phyloP scores from a whole-genome alignment of 805 yeast species.

The Blastobotrys terrestris region DNA sequence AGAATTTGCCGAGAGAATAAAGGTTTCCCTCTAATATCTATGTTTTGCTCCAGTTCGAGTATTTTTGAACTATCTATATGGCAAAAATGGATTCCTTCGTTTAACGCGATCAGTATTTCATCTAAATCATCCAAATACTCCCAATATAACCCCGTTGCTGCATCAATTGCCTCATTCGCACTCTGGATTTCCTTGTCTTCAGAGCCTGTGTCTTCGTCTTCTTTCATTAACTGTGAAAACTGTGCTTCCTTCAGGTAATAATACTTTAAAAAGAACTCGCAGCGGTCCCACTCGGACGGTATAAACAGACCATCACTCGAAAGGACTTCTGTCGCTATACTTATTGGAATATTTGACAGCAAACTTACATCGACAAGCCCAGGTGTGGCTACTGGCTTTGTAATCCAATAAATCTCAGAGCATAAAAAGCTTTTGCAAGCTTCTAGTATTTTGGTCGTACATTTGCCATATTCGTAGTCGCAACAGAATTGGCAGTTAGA shows the following conservation, averaged over 20 bases:
- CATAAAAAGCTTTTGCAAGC: conserved; percentile 42
- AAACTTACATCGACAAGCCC: conserved; percentile 40
- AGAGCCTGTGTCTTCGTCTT: conserved; percentile 3
- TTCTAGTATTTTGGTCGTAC: conserved; percentile 41
- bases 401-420: conserved; percentile 24
- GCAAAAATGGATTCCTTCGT: conserved; percentile 40
- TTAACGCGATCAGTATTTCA: conserved; percentile 27
- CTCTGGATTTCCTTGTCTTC: background rate
- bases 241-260: conserved; percentile 16
- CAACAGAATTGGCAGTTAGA: conserved; percentile 39
- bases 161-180: background rate
- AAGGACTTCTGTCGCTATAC: conserved; percentile 39
- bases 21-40: conserved; percentile 33
- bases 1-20: conserved; percentile 37
- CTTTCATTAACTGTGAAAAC: background rate
- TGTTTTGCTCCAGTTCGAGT: conserved; percentile 38
- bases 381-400: conserved; percentile 30
- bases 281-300: conserved; percentile 51
- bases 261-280: conserved; percentile 40
- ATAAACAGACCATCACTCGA: conserved; percentile 48
- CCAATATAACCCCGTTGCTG: background rate
- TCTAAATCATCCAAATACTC: conserved; percentile 2
- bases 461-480: conserved; percentile 40
- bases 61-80: conserved; percentile 45
- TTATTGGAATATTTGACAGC: conserved; percentile 44